Percentiles rank a stretch among this genome's conserved stretches.
Conservation (phyloP, 192 early-diverging fungal genomes). For the Coemansia sp. region DNA sequence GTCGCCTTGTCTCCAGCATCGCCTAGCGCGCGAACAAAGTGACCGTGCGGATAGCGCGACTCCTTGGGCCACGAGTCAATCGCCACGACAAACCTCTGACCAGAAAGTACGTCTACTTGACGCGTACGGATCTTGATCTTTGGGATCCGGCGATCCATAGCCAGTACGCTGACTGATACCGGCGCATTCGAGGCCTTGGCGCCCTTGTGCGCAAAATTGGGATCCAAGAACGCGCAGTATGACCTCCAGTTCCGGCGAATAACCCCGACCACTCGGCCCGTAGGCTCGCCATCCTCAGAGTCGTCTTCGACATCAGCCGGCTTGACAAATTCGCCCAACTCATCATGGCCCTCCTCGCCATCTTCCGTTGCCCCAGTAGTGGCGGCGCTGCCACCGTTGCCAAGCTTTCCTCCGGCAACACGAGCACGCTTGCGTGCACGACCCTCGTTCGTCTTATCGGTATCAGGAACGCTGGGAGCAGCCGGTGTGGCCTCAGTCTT, state of each 20-base stretch:
- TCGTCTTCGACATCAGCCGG: conserved; percentile 28
- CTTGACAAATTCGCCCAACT: conserved; percentile 22
- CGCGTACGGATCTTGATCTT: conserved; percentile 90
- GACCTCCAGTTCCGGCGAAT: conserved; percentile 95
- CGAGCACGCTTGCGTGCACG: conserved; percentile 40
- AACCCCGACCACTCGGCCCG: conserved; percentile 87
- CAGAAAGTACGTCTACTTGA: conserved; percentile 76
- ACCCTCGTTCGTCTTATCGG: conserved; percentile 12
- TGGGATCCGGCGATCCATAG: conserved; percentile 95
- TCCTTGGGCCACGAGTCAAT: conserved; percentile 89
- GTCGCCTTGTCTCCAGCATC: conserved; percentile 93
- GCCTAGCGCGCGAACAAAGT: conserved; percentile 90
- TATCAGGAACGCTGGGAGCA: conserved; percentile 26
- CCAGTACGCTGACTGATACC: conserved; percentile 70
- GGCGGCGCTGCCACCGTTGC: neutral
- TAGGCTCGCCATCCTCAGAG: conserved; percentile 63
- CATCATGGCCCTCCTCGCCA: neutral
- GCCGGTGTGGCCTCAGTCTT: conserved; percentile 9
- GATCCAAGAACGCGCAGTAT: conserved; percentile 90
- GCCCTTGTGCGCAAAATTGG: conserved; percentile 63
- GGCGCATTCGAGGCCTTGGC: conserved; percentile 58
- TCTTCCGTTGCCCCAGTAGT: neutral
- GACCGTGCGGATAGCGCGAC: conserved; percentile 82
- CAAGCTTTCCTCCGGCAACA: conserved; percentile 12
- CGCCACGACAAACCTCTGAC: conserved; percentile 88